Evolutionary conservation across 2,329 filamentous ascomycete species (phyloP).

Genomic region (Fusarium sp.): DNA sequence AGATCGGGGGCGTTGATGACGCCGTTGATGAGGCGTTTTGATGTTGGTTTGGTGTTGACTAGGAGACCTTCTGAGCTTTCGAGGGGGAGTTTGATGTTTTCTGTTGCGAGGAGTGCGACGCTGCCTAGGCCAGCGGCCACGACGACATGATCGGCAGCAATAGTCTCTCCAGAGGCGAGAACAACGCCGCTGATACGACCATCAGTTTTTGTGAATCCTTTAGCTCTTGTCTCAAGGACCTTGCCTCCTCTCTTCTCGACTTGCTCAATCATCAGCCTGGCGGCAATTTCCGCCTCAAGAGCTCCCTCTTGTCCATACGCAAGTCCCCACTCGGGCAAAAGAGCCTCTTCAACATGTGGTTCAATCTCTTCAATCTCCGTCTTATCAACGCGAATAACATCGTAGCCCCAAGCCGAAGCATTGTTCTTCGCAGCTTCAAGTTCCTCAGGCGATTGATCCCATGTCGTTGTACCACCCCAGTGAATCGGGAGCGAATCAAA

Average conservation of each 20-base stretch:
- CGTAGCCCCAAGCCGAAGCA: constrained; percentile 28
- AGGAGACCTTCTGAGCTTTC: constrained; percentile 17
- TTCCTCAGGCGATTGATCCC: constrained; percentile 22
- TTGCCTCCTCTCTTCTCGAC: constrained; percentile 2
- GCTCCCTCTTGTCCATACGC: constrained; percentile 25
- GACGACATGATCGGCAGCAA: constrained; percentile 18
- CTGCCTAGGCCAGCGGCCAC: constrained; percentile 34
- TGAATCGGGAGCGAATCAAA: constrained; percentile 20
- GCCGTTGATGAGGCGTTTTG: background rate
- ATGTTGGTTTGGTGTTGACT: constrained; percentile 27
- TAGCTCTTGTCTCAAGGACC: background rate
- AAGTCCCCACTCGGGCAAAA: constrained; percentile 28
- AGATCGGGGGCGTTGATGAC: constrained; percentile 29
- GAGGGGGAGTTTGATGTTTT: constrained; percentile 13
- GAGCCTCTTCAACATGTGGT: background rate
- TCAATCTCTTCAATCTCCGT: constrained; percentile 2
- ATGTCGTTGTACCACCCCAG: constrained; percentile 32
- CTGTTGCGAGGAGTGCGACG: constrained; percentile 13
- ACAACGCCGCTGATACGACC: constrained; percentile 2
- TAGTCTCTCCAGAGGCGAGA: constrained; percentile 10
- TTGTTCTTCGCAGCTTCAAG: background rate
- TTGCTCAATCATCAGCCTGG: constrained; percentile 14
- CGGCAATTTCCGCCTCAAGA: constrained; percentile 28
- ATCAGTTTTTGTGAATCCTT: background rate
- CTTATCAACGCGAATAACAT: background rate